These are phyloP conservation scores for Diddensiella santjacobensis DNA, from an alignment of 805 yeast species.

Conservation along the genomic window DNA sequence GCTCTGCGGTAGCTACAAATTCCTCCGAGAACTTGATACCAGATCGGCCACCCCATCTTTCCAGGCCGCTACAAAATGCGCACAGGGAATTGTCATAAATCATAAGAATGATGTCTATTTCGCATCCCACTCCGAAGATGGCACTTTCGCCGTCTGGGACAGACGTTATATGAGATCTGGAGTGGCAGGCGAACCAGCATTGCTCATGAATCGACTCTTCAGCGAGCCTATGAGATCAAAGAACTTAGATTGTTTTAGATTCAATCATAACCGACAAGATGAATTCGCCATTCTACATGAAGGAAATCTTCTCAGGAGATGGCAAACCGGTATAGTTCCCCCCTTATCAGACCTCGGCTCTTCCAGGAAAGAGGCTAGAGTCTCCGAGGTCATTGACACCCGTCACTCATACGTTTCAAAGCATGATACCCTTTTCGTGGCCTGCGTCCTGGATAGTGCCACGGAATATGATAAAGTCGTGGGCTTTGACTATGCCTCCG, in stretches of 20 bases:
- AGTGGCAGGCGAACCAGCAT: constrained; percentile 20
- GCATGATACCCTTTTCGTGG: constrained; percentile 61
- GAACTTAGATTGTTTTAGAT: constrained; percentile 25
- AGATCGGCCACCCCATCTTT: constrained; percentile 50
- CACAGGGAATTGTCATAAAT: constrained; percentile 64
- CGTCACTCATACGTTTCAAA: constrained; percentile 17
- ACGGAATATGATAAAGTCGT: constrained; percentile 79
- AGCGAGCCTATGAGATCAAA: constrained; percentile 22
- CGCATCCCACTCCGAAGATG: constrained; percentile 77
- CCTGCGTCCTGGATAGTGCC: constrained; percentile 67
- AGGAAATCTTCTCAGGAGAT: constrained; percentile 72
- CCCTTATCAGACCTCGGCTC: not conserved
- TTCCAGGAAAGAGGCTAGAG: constrained; percentile 5
- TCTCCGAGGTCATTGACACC: constrained; percentile 3
- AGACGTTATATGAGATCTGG: constrained; percentile 29
- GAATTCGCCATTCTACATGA: constrained; percentile 78
- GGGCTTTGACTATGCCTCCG: constrained; percentile 79
- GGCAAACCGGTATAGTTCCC: constrained; percentile 58
- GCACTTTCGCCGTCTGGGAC: constrained; percentile 67
- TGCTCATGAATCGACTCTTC: constrained; percentile 16
- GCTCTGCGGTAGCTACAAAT: constrained; percentile 72
- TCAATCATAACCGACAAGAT: constrained; percentile 55
- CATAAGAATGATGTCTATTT: constrained; percentile 65
- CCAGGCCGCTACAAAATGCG: constrained; percentile 72
- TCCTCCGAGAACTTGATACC: constrained; percentile 72